Percentiles rank a stretch among this genome's conserved stretches.
Evolutionary conservation across 129 eudicot genomes (phyloP).

Genomic region (Saussurea involucrata): DNA sequence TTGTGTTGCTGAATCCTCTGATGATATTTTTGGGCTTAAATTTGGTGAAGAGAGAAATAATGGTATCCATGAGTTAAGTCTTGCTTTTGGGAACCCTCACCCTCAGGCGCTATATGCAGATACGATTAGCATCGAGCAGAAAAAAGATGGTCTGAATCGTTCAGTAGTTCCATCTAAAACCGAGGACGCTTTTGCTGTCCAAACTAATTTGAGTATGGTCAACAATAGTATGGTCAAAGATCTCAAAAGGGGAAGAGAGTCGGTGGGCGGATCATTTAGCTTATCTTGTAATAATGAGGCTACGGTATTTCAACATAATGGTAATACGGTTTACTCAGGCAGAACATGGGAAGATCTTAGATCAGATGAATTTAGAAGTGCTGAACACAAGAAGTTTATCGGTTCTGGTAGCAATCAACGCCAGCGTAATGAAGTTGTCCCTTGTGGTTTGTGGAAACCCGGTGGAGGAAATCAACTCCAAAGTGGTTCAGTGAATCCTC

Average conservation of each 20-base stretch:
- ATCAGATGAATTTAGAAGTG: slow-evolving; percentile 36
- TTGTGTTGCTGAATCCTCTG: slow-evolving; percentile 30
- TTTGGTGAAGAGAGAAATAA: slow-evolving; percentile 32
- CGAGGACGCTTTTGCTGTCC: slow-evolving; percentile 39
- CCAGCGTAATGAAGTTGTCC: slow-evolving; percentile 35
- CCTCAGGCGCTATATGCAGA: slow-evolving; percentile 35
- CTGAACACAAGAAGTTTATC: slow-evolving; percentile 42
- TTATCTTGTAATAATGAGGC: slow-evolving; percentile 34
- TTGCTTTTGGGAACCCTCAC: slow-evolving; percentile 51
- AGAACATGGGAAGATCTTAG: slow-evolving; percentile 44
- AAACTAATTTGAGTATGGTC: slow-evolving; percentile 38
- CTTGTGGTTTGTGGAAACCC: slow-evolving; percentile 48
- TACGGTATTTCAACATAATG: slow-evolving; percentile 32
- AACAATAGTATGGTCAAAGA: slow-evolving; percentile 33
- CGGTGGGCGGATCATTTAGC: slow-evolving; percentile 34
- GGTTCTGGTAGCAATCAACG: slow-evolving; percentile 47
- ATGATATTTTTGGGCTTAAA: slow-evolving; percentile 39
- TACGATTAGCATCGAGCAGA: slow-evolving; percentile 36
- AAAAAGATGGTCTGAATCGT: slow-evolving; percentile 33
- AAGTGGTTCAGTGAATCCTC: slow-evolving; percentile 42
- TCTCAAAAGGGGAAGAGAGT: slow-evolving; percentile 36
- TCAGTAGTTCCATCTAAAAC: slow-evolving; percentile 26
- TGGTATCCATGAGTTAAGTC: slow-evolving; percentile 46
- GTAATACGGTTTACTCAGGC: slow-evolving; percentile 34
- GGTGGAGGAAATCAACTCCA: slow-evolving; percentile 45